Conservation (phyloP, 169 alveolate genomes). For the Perkinsus chesapeaki region DNA sequence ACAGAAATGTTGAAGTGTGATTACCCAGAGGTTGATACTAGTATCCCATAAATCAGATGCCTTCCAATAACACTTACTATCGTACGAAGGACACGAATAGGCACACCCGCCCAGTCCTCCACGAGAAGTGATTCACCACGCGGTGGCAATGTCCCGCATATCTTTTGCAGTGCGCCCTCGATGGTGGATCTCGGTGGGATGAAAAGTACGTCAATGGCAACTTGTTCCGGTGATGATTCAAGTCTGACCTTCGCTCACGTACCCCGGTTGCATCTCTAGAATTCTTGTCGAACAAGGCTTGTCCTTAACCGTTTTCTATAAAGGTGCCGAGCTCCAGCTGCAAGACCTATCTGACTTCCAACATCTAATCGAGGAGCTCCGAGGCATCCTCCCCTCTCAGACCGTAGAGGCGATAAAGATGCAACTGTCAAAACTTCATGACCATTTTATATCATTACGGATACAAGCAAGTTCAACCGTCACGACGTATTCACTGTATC, state of each 20-base stretch:
- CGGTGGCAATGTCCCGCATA: background rate
- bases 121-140: background rate
- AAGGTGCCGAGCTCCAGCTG: background rate
- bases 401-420: background rate
- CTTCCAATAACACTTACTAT: background rate
- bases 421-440: background rate
- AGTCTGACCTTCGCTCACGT: no score
- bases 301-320: no score
- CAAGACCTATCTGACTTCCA: background rate
- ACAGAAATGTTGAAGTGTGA: background rate
- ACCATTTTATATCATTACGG: background rate
- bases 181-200: no score
- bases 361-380: background rate
- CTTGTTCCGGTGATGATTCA: no score
- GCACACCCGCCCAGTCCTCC: background rate
- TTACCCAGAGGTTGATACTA: no score
- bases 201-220: no score
- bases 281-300: no score
- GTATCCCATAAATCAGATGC: no score
- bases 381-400: background rate
- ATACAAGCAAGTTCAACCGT: background rate
- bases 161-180: no score
- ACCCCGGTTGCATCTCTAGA: no score
- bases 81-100: no score
- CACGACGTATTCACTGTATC: background rate